Percentiles rank a stretch among this genome's conserved stretches.
These are phyloP conservation scores for Botryobasidium botryosum DNA, from an alignment of 768 basidiomycete species.

Conservation along the genomic window DNA sequence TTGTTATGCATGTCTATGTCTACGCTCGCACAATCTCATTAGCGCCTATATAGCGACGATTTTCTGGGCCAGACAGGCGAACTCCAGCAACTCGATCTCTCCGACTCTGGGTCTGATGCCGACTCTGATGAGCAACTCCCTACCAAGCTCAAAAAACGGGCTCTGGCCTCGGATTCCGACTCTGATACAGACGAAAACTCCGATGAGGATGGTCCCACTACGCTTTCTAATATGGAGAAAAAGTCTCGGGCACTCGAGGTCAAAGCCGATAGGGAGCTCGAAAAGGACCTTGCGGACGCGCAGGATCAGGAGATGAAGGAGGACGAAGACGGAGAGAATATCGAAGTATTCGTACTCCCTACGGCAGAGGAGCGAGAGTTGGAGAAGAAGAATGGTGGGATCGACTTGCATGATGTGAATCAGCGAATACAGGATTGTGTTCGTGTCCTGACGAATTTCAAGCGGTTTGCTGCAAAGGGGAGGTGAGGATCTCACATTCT, in stretches of 20 bases:
- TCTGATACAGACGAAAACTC: constrained; percentile 31
- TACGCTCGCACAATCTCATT: neutral
- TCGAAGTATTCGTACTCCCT: constrained; percentile 43
- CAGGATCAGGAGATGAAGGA: constrained; percentile 29
- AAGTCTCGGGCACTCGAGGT: constrained; percentile 64
- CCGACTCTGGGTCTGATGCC: constrained; percentile 33
- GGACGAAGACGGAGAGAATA: constrained; percentile 20
- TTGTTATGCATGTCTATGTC: neutral
- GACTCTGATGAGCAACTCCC: constrained; percentile 26
- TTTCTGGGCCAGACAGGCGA: constrained; percentile 11
- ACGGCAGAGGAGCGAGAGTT: constrained; percentile 54
- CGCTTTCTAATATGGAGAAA: constrained; percentile 67
- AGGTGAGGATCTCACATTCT: constrained; percentile 30
- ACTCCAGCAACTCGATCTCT: constrained; percentile 15
- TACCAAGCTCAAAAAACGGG: constrained; percentile 23
- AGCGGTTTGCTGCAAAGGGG: constrained; percentile 42
- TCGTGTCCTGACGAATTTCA: constrained; percentile 55
- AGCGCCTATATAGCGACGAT: neutral
- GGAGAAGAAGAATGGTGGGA: constrained; percentile 49
- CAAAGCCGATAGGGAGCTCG: constrained; percentile 45
- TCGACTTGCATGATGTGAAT: constrained; percentile 62
- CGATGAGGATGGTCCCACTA: constrained; percentile 36
- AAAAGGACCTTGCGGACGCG: constrained; percentile 28
- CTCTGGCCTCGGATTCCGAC: constrained; percentile 23
- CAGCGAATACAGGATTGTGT: constrained; percentile 65